Evolutionary conservation across 106 monocot genomes (phyloP), one percentile per base, ranked within the genome.

Genomic region (Dendrobium huoshanense): DNA sequence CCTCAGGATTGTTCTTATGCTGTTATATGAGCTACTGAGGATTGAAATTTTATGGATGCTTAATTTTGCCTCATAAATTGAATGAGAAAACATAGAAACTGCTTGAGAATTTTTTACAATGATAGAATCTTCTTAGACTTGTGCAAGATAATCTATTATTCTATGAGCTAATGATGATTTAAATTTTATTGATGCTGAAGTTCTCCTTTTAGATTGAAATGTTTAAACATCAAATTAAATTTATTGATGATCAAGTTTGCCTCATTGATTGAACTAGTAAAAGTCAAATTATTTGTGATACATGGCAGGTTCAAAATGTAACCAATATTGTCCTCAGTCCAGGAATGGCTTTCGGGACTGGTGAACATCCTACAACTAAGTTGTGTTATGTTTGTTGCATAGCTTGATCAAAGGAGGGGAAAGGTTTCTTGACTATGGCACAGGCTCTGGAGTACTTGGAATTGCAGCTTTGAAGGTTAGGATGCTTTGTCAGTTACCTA

Each of bases 341-440:
- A 81, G 95, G 95, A 72, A 80, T 99, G 88, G 88, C 95, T 84
- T 95, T 99, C 72, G 98, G 95, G 78, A 95, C 92, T 5, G 98
- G 98, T 67, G 98, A 98, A 42, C 98, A 98, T 82, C 91, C 98
- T 0, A 95, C 98, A 37, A 99, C 95, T 33, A 92, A 89, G 82
- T 77, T 99, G 77, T 99, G 98, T 77, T 99, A 82, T 54, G 95
- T 75, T 55, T 95, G 75, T 81, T 99, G 40, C 75, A 84, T 67
- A 75, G 55, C 17, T 77, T 82, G 64, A 85, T 99, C 81, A 91
- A 82, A 86, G 98, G 95, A 55, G 92, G 95, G 77, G 98, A 93
- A 83, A 49, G 41, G 18, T 54, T 99, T 13, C 85, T 99, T 67
- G 98, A 95, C 77, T 99, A 99, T 91, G 98, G 98, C 40, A 90